phyloP scores from a whole-genome alignment of 345 rosid genomes.

The Euphorbia lathyris region DNA sequence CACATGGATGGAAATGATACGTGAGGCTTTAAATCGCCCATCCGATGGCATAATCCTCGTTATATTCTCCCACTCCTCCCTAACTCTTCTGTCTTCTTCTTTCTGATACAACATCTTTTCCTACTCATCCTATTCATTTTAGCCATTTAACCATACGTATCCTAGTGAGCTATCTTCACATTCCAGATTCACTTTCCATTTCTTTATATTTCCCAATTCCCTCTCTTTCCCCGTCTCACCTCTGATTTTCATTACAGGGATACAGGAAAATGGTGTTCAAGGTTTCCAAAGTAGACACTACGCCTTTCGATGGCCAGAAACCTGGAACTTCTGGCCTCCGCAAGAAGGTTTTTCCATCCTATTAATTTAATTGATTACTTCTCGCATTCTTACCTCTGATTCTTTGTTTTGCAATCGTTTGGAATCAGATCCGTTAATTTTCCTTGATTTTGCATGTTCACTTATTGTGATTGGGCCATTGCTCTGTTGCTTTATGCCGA shows the following conservation, averaged over 20 bases:
- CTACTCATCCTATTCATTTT: neutral
- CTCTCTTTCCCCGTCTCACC: neutral
- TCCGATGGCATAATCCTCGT: neutral
- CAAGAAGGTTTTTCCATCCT: conserved; percentile 62
- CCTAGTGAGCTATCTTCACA: neutral
- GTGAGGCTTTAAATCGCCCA: neutral
- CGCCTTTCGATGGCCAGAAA: conserved; percentile 89
- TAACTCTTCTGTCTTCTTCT: neutral
- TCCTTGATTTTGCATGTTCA: neutral
- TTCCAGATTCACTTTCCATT: neutral
- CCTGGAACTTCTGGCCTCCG: conserved; percentile 99
- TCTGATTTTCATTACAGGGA: neutral
- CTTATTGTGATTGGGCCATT: neutral
- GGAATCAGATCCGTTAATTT: neutral
- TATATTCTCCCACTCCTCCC: neutral
- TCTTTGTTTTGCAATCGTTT: neutral
- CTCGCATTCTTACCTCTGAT: neutral
- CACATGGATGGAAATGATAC: neutral
- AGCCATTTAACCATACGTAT: neutral
- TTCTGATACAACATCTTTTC: neutral
- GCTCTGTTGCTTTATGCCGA: neutral
- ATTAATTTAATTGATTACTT: neutral
- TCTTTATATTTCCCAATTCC: neutral
- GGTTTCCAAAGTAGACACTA: conserved; percentile 54
- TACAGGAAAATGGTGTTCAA: conserved; percentile 53